These are phyloP conservation scores for Wickerhamiella bombiphila DNA, from an alignment of 805 yeast species.

Conservation along the genomic window DNA sequence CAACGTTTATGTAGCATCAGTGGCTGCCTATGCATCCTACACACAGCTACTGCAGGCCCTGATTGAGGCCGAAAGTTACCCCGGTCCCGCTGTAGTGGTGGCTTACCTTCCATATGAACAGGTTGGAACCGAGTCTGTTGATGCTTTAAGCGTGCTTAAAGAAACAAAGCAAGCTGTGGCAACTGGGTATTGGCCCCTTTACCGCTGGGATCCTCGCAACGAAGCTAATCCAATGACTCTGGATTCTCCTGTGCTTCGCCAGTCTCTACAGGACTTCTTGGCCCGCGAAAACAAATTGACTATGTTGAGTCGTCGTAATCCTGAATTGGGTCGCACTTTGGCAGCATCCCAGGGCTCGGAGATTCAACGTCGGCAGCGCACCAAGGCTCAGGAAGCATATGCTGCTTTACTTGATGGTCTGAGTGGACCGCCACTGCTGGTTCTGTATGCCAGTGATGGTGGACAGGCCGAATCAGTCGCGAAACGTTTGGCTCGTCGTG, in stretches of 20 bases:
- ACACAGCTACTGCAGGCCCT: constrained; percentile 83
- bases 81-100: constrained; percentile 83
- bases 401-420: constrained; percentile 67
- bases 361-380: constrained; percentile 42
- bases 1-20: constrained; percentile 79
- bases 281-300: constrained; percentile 84
- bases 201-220: constrained; percentile 62
- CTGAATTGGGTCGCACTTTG: constrained; percentile 64
- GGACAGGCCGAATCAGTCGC: constrained; percentile 79
- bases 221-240: constrained; percentile 51
- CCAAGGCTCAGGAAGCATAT: constrained; percentile 64
- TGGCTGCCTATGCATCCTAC: constrained; percentile 85
- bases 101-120: constrained; percentile 72
- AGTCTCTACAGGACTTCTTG: constrained; percentile 62
- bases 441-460: constrained; percentile 83
- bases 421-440: constrained; percentile 80
- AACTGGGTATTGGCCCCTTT: constrained; percentile 92
- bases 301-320: constrained; percentile 52
- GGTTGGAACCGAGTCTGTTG: constrained; percentile 39
- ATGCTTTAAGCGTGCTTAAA: constrained; percentile 60
- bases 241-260: constrained; percentile 70
- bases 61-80: constrained; percentile 73
- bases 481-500: constrained; percentile 62
- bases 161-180: constrained; percentile 85
- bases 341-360: constrained; percentile 46